Percentiles rank a stretch among this genome's conserved stretches.
phyloP scores from a whole-genome alignment of 2,329 filamentous ascomycete genomes.

The Sclerotinia glacialis region DNA sequence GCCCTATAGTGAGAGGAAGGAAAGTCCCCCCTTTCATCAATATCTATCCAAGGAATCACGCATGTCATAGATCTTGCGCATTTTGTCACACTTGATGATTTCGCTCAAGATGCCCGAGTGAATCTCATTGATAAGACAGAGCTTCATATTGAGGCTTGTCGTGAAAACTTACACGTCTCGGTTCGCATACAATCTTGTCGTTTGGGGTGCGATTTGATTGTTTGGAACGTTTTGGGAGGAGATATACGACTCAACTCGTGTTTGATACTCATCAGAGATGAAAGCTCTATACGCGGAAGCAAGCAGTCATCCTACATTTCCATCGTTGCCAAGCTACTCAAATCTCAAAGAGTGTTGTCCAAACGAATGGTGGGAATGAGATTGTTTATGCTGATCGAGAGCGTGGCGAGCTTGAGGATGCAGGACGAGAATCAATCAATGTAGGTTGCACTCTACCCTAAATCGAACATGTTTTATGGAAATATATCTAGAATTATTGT shows the following conservation, averaged over 20 bases:
- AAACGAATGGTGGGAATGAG: background rate
- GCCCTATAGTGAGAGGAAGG: background rate
- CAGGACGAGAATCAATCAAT: background rate
- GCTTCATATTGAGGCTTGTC: background rate
- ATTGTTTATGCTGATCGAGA: background rate
- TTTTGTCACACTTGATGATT: conserved; percentile 7
- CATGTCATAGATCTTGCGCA: background rate
- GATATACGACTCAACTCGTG: conserved; percentile 11
- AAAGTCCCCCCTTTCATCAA: background rate
- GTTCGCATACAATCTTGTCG: background rate
- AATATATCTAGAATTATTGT: background rate
- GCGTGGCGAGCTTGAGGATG: background rate
- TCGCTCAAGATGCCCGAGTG: background rate
- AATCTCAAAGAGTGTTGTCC: no score
- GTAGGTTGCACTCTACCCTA: background rate
- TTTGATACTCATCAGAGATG: background rate
- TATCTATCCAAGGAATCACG: conserved; percentile 1
- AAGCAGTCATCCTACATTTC: no score
- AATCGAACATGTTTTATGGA: background rate
- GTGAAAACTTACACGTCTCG: background rate
- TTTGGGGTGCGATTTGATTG: background rate
- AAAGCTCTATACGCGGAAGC: background rate
- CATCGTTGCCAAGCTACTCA: no score
- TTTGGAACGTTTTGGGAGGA: background rate
- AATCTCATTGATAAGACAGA: background rate